Evolutionary conservation across 2,329 filamentous ascomycete genomes (phyloP), one percentile per base, ranked within the genome.

Genomic region (Trichoderma guizhouense): DNA sequence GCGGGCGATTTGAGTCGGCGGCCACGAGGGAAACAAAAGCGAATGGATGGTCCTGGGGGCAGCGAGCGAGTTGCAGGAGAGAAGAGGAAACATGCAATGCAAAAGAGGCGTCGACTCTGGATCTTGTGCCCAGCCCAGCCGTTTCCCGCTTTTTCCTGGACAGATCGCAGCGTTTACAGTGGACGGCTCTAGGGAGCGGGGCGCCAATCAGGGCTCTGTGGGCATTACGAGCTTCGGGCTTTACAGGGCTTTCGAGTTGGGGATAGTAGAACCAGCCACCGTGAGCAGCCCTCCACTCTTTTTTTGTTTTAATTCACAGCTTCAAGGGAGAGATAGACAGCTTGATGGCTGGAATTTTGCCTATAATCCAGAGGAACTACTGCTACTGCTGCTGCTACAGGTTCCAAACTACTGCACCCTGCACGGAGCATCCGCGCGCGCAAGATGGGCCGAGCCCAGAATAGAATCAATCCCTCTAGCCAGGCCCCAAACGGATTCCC

Each of bases 1-100:
- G 60, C 26, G 32, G 24, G 68, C 68, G 60, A 47, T 30, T 62
- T 36, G 47, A 28, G 55, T 55, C 58, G 34, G 68, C 43, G 28
- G 34, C 58, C 68, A 30, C 39, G 66, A 60, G 39, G 53, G 36
- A 61, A 60, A 39, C 9, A 51, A 53, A 64, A 69, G 71, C 71
- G 64, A 69, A 24, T 30, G 65, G 53, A 60, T 30, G 51, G 14
- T 61, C 34, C 30, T 55, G 58, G 43, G 43, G 47, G 58, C 57
- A 69, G 58, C 43, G 26, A 63, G 58, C 34, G 53, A 58, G 65
- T 30, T 43, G 57, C 26, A 53, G 64, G 18, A 60, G 65, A 43
- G 51, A 69, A n/a, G 36, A 55, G 28, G 34, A 28, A 57, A 14
- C 18, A 21, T 30, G 30, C 18, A n/a, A 36, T 36, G 34, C 34